phyloP scores from a whole-genome alignment of 192 early-diverging fungal species.

The Podila epicladia region DNA sequence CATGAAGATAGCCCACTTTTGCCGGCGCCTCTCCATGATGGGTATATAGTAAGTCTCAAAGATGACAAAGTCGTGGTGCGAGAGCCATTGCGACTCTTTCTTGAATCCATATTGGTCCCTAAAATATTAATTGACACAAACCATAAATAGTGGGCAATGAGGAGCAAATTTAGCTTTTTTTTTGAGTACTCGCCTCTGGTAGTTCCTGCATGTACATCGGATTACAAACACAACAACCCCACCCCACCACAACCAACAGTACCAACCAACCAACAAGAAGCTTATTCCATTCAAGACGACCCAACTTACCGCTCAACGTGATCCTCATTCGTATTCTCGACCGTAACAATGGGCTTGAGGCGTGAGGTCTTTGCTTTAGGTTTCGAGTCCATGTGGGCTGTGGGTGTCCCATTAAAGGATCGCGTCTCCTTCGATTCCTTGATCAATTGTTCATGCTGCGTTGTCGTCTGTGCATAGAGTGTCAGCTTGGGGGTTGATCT shows the following conservation, averaged over 20 bases:
- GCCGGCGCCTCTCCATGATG: conserved; percentile 55
- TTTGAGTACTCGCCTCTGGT: neutral
- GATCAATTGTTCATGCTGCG: conserved; percentile 21
- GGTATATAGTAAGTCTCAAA: conserved; percentile 62
- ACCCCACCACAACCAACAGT: neutral
- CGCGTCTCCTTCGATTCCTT: conserved; percentile 48
- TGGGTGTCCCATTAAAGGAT: conserved; percentile 31
- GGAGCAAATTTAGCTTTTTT: conserved; percentile 13
- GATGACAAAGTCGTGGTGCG: conserved; percentile 53
- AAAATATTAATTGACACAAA: conserved; percentile 10
- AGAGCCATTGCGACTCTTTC: conserved; percentile 59
- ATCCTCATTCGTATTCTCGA: conserved; percentile 32
- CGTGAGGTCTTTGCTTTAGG: conserved; percentile 40
- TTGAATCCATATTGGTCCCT: conserved; percentile 72
- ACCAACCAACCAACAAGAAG: neutral
- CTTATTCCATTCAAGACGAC: neutral
- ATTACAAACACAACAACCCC: neutral
- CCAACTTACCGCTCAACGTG: conserved; percentile 41
- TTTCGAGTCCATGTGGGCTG: conserved; percentile 37
- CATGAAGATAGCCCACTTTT: conserved; percentile 62
- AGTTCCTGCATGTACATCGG: neutral
- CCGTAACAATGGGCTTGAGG: conserved; percentile 38
- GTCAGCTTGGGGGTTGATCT: conserved; percentile 43
- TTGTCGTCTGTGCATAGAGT: conserved; percentile 23
- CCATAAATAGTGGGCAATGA: neutral